Conservation (phyloP, 176 grass and related monocot genomes). For the Eragrostis curvula region DNA sequence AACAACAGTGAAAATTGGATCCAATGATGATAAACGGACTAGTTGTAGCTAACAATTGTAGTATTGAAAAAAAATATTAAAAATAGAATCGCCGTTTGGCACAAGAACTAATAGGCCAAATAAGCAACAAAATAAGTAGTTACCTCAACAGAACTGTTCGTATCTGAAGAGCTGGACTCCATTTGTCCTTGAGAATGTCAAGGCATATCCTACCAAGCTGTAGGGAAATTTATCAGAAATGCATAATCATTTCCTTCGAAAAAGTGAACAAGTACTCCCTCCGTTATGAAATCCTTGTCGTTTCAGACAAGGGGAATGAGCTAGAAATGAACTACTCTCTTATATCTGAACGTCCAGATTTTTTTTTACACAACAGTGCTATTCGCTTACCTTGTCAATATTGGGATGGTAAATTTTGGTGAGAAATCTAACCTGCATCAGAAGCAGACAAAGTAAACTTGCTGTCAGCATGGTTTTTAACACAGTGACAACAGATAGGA, state of each 20-base stretch:
- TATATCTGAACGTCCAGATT: too few species aligned
- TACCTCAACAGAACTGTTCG: constrained; percentile 88
- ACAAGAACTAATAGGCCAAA: neutral
- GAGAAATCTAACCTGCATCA: constrained; percentile 85
- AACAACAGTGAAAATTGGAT: neutral
- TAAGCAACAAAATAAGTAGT: neutral
- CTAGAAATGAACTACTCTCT: too few species aligned
- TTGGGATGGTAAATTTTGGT: constrained; percentile 98
- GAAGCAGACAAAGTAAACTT: neutral
- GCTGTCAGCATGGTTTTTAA: too few species aligned
- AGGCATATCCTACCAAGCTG: constrained; percentile 95
- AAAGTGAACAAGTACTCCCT: too few species aligned
- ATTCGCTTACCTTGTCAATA: constrained; percentile 79
- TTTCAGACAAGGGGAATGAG: too few species aligned
- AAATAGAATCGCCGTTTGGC: neutral
- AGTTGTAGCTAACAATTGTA: neutral
- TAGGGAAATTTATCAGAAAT: constrained; percentile 24
- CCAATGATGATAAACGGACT: neutral
- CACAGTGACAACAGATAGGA: too few species aligned
- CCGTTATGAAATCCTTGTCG: too few species aligned
- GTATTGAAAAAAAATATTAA: neutral
- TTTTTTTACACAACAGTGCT: neutral
- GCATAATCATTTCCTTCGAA: neutral
- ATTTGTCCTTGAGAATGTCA: constrained; percentile 91
- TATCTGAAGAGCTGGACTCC: constrained; percentile 91